Conservation (phyloP, 169 alveolate species). For the Amoebophrya sp. region DNA sequence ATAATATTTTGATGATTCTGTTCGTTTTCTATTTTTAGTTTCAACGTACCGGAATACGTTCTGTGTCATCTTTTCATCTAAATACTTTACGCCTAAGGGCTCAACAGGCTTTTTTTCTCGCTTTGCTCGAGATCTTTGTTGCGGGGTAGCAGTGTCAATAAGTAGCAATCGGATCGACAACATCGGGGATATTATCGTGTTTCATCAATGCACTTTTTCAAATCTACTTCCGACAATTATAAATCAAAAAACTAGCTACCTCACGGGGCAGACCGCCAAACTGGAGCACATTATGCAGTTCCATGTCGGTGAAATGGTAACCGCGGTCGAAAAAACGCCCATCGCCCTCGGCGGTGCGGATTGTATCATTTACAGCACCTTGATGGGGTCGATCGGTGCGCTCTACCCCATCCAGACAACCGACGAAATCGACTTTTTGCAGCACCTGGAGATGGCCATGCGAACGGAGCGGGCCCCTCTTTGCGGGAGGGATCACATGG, state of each 20-base stretch:
- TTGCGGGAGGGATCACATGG: slow-evolving; percentile 78
- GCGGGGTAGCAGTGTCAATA: too few species aligned
- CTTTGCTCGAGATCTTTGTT: not conserved
- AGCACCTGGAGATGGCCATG: slow-evolving; percentile 92
- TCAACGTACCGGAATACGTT: not conserved
- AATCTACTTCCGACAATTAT: too few species aligned
- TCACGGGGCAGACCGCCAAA: slow-evolving; percentile 25
- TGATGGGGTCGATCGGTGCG: slow-evolving; percentile 93
- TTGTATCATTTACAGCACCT: slow-evolving; percentile 85
- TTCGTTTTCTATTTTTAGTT: slow-evolving; percentile 39
- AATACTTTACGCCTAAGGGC: not conserved
- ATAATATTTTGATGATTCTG: too few species aligned
- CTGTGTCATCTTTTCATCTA: slow-evolving; percentile 11
- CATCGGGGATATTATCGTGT: too few species aligned
- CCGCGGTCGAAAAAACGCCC: slow-evolving; percentile 81
- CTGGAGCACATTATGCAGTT: slow-evolving; percentile 74
- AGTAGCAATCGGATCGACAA: too few species aligned
- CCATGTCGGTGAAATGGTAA: slow-evolving; percentile 94
- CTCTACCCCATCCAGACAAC: slow-evolving; percentile 86
- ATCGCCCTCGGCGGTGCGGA: slow-evolving; percentile 80
- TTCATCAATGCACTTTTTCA: not conserved
- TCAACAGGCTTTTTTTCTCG: not conserved
- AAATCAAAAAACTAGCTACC: too few species aligned
- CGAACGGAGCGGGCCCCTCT: slow-evolving; percentile 85
- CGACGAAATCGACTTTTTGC: slow-evolving; percentile 90